These are phyloP conservation scores for Trichomonas gallinae DNA, from an alignment of 208 protist species.

Conservation along the genomic window DNA sequence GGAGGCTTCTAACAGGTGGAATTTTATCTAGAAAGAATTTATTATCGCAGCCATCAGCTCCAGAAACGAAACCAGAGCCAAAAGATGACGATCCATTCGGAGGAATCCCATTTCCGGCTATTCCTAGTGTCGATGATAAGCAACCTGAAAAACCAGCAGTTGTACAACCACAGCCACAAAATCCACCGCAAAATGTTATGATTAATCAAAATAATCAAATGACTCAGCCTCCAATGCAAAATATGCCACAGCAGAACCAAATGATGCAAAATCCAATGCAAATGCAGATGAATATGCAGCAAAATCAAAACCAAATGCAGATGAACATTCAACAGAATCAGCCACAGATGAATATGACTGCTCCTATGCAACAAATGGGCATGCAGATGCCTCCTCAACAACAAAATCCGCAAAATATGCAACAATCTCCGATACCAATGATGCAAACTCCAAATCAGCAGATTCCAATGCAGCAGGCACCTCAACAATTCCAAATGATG, in stretches of 20 bases:
- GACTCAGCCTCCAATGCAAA: neutral
- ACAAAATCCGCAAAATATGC: neutral
- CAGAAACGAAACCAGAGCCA: neutral
- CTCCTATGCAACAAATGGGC: neutral
- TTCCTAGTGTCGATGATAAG: neutral
- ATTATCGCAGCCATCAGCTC: neutral
- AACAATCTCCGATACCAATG: neutral
- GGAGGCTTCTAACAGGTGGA: neutral
- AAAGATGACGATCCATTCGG: neutral
- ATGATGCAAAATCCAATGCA: neutral
- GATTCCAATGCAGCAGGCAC: neutral
- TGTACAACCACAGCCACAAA: neutral
- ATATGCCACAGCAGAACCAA: neutral
- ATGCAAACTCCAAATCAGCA: no score
- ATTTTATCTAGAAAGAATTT: neutral
- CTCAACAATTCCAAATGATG: neutral
- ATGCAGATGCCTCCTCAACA: neutral
- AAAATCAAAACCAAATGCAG: neutral
- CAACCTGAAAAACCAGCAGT: neutral
- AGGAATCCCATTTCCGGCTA: neutral
- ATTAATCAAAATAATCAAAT: neutral
- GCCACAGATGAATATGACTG: neutral
- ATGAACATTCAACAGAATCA: neutral
- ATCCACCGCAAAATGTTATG: neutral
- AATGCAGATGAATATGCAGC: neutral